Conservation (phyloP, 257 asterid species). For the Solanum sejunctum region DNA sequence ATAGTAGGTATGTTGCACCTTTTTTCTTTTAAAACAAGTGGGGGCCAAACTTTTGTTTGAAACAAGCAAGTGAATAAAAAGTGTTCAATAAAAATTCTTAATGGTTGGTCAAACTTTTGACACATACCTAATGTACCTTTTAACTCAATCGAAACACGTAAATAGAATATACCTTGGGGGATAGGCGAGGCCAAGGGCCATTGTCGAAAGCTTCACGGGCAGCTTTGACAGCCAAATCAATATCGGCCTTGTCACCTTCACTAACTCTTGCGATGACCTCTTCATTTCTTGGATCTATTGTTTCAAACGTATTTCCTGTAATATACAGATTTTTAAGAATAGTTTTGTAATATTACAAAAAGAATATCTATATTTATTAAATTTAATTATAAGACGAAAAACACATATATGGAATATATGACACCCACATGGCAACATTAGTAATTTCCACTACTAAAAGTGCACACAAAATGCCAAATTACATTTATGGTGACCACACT, state of each 20-base stretch:
- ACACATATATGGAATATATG: too few relatives aligned
- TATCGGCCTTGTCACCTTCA: conserved; percentile 23
- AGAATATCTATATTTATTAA: too few relatives aligned
- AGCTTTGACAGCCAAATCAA: conserved; percentile 25
- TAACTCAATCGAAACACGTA: not conserved
- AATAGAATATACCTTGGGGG: conserved; percentile 11
- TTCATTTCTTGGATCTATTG: conserved; percentile 26
- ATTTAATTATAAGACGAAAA: too few relatives aligned
- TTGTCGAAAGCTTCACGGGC: conserved; percentile 31
- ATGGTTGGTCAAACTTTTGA: not conserved
- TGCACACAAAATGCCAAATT: too few relatives aligned
- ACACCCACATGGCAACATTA: too few relatives aligned
- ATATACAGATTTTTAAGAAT: too few relatives aligned
- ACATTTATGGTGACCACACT: too few relatives aligned
- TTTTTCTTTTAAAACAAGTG: not conserved
- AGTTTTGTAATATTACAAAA: too few relatives aligned
- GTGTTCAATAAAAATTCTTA: not conserved
- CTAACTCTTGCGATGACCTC: conserved; percentile 22
- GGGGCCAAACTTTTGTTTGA: not conserved
- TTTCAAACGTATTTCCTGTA: conserved; percentile 17
- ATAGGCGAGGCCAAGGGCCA: conserved; percentile 36
- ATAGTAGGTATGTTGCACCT: not conserved
- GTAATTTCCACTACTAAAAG: too few relatives aligned
- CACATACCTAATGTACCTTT: not conserved
- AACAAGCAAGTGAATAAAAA: not conserved